A percentile compares a stretch with the other conserved stretches of the same genome.
phyloP scores from a whole-genome alignment of 306 rosid species.

The Cicer arietinum region DNA sequence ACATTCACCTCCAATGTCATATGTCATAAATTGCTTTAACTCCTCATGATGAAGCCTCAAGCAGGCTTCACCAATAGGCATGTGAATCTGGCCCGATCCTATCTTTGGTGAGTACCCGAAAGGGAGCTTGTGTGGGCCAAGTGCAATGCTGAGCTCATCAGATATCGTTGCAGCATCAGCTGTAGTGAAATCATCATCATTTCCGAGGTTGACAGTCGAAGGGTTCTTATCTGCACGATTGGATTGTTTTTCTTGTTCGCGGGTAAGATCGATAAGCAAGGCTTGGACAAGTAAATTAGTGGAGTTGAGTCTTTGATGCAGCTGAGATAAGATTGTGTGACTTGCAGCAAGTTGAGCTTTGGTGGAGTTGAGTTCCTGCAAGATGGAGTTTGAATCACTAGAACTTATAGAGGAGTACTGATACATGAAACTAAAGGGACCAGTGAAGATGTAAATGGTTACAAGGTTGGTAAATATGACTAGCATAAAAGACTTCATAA shows the following conservation, averaged over 20 bases:
- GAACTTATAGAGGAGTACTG: conserved; percentile 34
- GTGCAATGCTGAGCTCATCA: conserved; percentile 45
- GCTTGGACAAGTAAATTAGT: conserved; percentile 57
- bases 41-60: conserved; percentile 44
- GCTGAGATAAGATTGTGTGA: conserved; percentile 47
- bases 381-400: conserved; percentile 37
- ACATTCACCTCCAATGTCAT: conserved; percentile 58
- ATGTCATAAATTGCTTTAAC: conserved; percentile 52
- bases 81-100: conserved; percentile 43
- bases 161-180: neutral
- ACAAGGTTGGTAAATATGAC: conserved; percentile 53
- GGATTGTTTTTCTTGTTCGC: conserved; percentile 48
- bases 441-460: conserved; percentile 52
- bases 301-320: conserved; percentile 54
- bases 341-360: conserved; percentile 51
- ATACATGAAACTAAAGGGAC: conserved; percentile 43
- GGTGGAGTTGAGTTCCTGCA: conserved; percentile 54
- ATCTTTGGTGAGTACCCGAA: conserved; percentile 43
- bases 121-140: conserved; percentile 60
- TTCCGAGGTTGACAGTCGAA: conserved; percentile 6
- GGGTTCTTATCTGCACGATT: conserved; percentile 6
- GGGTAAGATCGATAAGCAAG: conserved; percentile 52
- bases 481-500: conserved; percentile 42
- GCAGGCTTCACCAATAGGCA: conserved; percentile 49
- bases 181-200: conserved; percentile 15